phyloP scores from a whole-genome alignment of 176 grass and related monocot species.

The Miscanthus lutarioriparius region DNA sequence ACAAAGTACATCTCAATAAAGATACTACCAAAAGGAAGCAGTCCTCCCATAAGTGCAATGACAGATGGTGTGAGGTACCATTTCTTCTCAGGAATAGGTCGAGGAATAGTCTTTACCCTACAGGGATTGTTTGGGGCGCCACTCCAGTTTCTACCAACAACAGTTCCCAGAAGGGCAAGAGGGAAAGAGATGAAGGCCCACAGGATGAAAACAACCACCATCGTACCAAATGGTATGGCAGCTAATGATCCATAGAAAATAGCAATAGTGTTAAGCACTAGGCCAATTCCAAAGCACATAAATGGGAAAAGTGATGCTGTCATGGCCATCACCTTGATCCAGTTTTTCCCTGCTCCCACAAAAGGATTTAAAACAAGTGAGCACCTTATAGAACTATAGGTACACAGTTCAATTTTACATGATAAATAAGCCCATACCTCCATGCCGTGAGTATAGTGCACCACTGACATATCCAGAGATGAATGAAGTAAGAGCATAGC shows the following conservation, averaged over 20 bases:
- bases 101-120: constrained; percentile 90
- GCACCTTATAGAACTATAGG: constrained; percentile 22
- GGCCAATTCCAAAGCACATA: constrained; percentile 92
- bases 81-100: constrained; percentile 93
- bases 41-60: constrained; percentile 85
- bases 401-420: constrained; percentile 9
- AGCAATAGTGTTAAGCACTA: constrained; percentile 84
- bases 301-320: constrained; percentile 92
- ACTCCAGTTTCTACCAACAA: constrained; percentile 94
- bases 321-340: constrained; percentile 85
- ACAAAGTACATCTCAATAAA: constrained; percentile 99
- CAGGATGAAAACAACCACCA: constrained; percentile 83
- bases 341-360: constrained; percentile 71
- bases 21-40: constrained; percentile 95
- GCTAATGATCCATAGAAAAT: constrained; percentile 93
- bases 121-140: constrained; percentile 90
- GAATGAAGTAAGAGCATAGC: constrained; percentile 96
- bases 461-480: constrained; percentile 91
- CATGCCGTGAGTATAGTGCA: constrained; percentile 72
- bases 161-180: constrained; percentile 82
- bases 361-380: constrained; percentile 23
- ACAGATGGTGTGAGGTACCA: constrained; percentile 92
- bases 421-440: constrained; percentile 53
- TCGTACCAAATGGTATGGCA: constrained; percentile 95
- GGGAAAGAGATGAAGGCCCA: constrained; percentile 96